phyloP scores from a whole-genome alignment of 257 asterid species.

The Verbena officinalis region DNA sequence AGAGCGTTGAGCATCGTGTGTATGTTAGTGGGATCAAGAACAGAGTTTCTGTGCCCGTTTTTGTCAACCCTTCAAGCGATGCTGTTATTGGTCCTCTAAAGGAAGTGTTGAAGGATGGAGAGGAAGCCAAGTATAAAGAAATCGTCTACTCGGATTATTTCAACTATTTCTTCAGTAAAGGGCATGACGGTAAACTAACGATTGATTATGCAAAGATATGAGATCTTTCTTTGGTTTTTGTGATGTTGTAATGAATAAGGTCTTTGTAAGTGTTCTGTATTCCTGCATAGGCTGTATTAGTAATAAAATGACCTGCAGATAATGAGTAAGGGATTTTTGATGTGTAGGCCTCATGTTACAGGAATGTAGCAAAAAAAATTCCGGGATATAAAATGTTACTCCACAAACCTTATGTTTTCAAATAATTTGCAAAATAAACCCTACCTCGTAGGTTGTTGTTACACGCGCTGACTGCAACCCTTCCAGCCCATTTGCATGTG shows the following conservation, averaged over 20 bases:
- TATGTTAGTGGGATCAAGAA: conserved; percentile 33
- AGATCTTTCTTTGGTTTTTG: not conserved
- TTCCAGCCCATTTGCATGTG: too few relatives aligned
- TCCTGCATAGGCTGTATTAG: not conserved
- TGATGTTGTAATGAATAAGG: not conserved
- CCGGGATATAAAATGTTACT: too few relatives aligned
- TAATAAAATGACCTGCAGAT: not conserved
- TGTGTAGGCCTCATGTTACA: too few relatives aligned
- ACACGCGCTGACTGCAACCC: too few relatives aligned
- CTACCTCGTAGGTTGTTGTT: too few relatives aligned
- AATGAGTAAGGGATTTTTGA: not conserved
- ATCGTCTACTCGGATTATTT: conserved; percentile 50
- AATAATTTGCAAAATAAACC: too few relatives aligned
- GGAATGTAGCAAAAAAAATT: too few relatives aligned
- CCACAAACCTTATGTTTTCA: too few relatives aligned
- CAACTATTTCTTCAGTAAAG: conserved; percentile 55
- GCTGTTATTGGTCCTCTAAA: conserved; percentile 46
- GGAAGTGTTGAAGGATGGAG: conserved; percentile 47
- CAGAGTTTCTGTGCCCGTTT: conserved; percentile 53
- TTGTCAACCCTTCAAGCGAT: conserved; percentile 46
- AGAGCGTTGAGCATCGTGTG: conserved; percentile 66
- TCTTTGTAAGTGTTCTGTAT: not conserved
- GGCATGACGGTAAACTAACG: conserved; percentile 54
- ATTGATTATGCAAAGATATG: conserved; percentile 48
- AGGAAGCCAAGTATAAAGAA: conserved; percentile 42